These are phyloP conservation scores for Coemansia sp. DNA, from an alignment of 192 early-diverging fungal species.

Conservation along the genomic window DNA sequence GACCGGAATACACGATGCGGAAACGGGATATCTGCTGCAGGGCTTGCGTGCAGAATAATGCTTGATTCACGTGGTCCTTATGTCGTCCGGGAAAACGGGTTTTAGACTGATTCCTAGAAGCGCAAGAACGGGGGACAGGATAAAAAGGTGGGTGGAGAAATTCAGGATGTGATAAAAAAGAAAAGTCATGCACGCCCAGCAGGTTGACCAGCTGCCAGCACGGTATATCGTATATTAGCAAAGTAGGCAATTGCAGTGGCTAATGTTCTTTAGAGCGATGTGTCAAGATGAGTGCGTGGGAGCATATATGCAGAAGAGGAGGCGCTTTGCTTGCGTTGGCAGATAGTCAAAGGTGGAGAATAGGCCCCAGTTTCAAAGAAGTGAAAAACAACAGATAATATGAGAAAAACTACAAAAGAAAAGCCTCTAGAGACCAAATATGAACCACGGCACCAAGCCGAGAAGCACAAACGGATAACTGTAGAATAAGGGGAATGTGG, in stretches of 20 bases:
- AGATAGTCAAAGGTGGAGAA: not conserved
- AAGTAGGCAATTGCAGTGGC: not conserved
- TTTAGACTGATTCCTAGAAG: not conserved
- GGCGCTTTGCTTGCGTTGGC: not conserved
- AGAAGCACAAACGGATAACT: conserved; percentile 4
- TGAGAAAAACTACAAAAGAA: conserved; percentile 1
- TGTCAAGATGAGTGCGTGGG: not conserved
- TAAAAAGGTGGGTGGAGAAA: not conserved
- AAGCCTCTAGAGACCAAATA: conserved; percentile 11
- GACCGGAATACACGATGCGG: not conserved
- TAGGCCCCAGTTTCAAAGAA: not conserved
- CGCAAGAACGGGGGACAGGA: not conserved
- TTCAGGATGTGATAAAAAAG: not conserved
- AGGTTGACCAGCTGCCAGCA: not conserved
- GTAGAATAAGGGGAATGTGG: not conserved
- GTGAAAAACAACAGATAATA: not conserved
- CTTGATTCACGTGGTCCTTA: not conserved
- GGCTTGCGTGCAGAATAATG: not conserved
- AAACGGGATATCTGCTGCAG: not conserved
- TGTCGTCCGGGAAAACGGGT: not conserved
- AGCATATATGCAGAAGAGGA: not conserved
- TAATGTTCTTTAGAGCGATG: not conserved
- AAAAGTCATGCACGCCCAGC: not conserved
- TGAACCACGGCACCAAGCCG: conserved; percentile 12
- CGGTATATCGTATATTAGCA: not conserved